phyloP scores from a whole-genome alignment of 805 yeast species.

The Saccharomycopsis amapae region DNA sequence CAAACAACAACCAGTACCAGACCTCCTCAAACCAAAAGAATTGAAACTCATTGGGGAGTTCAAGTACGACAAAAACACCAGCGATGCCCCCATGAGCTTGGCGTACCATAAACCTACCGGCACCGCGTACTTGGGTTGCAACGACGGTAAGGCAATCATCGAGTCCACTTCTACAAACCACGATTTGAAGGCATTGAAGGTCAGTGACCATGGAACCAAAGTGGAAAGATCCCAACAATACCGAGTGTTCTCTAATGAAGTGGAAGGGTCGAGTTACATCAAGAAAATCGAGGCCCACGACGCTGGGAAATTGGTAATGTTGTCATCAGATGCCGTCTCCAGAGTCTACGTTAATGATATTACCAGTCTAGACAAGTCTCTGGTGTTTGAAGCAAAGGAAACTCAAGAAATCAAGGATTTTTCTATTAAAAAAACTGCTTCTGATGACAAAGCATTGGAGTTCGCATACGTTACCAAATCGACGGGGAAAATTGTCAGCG shows the following conservation, averaged over 20 bases:
- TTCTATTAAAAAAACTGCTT: neutral
- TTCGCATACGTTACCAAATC: neutral
- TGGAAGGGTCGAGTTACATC: no score
- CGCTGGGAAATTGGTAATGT: neutral
- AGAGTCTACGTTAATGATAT: neutral
- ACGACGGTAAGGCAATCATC: slow-evolving; percentile 53
- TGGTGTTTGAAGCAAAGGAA: neutral
- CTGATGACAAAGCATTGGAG: neutral
- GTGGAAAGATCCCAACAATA: no score
- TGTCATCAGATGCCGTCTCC: slow-evolving; percentile 13
- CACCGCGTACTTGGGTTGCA: slow-evolving; percentile 66
- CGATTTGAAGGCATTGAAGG: no score
- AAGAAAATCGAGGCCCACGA: neutral
- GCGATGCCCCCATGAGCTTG: slow-evolving; percentile 70
- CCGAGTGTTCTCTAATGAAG: no score
- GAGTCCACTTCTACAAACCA: no score
- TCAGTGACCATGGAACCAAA: no score
- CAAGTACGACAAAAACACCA: slow-evolving; percentile 11
- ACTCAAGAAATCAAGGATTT: slow-evolving; percentile 7
- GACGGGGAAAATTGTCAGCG: neutral
- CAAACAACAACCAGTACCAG: slow-evolving; percentile 6
- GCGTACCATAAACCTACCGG: slow-evolving; percentile 37
- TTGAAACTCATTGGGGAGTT: slow-evolving; percentile 1
- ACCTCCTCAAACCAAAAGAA: slow-evolving; percentile 15
- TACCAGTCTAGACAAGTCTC: neutral